A percentile compares a stretch with the other conserved stretches of the same genome.
phyloP scores from a whole-genome alignment of 2,329 filamentous ascomycete species.

The Fusarium nanum region DNA sequence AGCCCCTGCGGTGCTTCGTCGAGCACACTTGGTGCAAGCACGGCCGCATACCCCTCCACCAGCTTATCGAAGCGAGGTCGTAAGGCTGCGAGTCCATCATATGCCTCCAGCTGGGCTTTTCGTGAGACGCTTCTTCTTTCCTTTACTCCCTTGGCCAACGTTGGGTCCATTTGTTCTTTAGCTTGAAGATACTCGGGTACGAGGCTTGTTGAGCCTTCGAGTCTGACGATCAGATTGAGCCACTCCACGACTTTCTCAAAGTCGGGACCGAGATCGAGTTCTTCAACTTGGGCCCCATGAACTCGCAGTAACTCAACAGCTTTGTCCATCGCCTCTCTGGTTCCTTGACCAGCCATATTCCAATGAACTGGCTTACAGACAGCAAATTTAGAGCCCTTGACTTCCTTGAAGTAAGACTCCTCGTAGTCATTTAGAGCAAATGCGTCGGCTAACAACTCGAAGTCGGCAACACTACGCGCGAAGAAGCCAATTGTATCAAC shows the following conservation, averaged over 20 bases:
- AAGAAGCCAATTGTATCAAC: slow-evolving; percentile 73
- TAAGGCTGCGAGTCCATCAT: slow-evolving; percentile 65
- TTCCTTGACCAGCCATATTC: slow-evolving; percentile 58
- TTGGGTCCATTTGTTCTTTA: slow-evolving; percentile 59
- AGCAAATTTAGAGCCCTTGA: slow-evolving; percentile 65
- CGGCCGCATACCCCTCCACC: slow-evolving; percentile 62
- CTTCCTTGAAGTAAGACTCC: slow-evolving; percentile 42
- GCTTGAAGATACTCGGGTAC: slow-evolving; percentile 63
- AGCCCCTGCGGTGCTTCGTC: slow-evolving; percentile 69
- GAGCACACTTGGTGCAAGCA: slow-evolving; percentile 67
- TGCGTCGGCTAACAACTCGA: slow-evolving; percentile 65
- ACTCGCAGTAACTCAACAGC: slow-evolving; percentile 54
- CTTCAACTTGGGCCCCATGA: slow-evolving; percentile 66
- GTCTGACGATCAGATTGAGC: slow-evolving; percentile 62
- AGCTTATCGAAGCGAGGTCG: slow-evolving; percentile 67
- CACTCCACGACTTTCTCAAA: slow-evolving; percentile 63
- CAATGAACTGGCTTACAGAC: slow-evolving; percentile 67
- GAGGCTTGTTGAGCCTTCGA: slow-evolving; percentile 66
- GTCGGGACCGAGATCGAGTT: slow-evolving; percentile 63
- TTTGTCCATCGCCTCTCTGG: slow-evolving; percentile 55
- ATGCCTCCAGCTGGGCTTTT: slow-evolving; percentile 61
- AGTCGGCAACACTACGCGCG: slow-evolving; percentile 66
- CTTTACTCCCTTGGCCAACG: slow-evolving; percentile 63
- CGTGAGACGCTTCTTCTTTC: slow-evolving; percentile 58
- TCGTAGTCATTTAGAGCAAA: slow-evolving; percentile 67